Evolutionary conservation across 768 basidiomycete species (phyloP).

Genomic region (Dendrothele bispora): DNA sequence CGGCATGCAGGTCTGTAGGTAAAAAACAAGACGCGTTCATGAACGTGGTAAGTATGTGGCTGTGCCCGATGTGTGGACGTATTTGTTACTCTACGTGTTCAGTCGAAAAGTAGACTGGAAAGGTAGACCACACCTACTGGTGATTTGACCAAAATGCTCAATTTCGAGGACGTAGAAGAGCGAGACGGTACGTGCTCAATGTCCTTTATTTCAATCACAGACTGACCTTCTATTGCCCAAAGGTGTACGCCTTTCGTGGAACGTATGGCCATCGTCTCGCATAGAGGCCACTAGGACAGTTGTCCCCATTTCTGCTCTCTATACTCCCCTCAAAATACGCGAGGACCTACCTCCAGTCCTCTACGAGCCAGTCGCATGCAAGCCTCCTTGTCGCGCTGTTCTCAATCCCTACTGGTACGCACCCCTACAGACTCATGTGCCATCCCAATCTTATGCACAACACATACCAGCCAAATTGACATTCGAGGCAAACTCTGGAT

Average conservation of each 20-base stretch:
- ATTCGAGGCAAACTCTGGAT: conserved; percentile 99
- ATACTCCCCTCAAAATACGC: conserved; percentile 91
- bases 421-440: too few species aligned
- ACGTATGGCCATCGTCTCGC: conserved; percentile 97
- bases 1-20: too few species aligned
- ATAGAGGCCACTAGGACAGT: conserved; percentile 98
- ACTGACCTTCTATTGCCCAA: not conserved
- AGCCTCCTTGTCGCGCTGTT: conserved; percentile 95
- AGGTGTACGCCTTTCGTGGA: conserved; percentile 98
- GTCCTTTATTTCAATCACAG: not conserved
- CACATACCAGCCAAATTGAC: conserved; percentile 83
- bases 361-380: conserved; percentile 99
- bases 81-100: too few species aligned
- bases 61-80: too few species aligned
- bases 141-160: conserved; percentile 69
- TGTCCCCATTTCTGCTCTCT: conserved; percentile 96
- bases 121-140: too few species aligned
- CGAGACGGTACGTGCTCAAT: conserved; percentile 70
- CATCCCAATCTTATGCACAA: conserved; percentile 1
- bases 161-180: conserved; percentile 97
- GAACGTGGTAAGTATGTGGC: too few species aligned
- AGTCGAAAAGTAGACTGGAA: too few species aligned
- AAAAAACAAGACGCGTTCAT: too few species aligned
- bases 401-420: conserved; percentile 96
- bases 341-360: conserved; percentile 95